Evolutionary conservation across 768 basidiomycete species (phyloP), one percentile per base, ranked within the genome.

Genomic region (Leccinellum luteum): DNA sequence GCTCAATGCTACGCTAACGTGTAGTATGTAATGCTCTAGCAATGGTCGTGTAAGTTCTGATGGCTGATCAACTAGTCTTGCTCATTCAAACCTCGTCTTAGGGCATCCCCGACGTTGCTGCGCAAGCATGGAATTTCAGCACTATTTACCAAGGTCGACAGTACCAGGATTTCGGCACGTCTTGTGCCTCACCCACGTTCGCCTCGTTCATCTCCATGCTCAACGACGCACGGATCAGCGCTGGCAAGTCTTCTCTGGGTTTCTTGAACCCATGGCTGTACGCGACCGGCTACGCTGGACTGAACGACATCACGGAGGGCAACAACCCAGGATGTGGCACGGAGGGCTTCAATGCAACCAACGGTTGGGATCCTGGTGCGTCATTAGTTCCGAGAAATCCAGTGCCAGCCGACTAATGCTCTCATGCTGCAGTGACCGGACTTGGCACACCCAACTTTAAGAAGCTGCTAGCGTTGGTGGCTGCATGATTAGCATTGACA

Each of bases 211-310:
- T 89, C 14, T 77, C 86, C 3, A 77, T 90, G 60, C 71, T 90
- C 45, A 88, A 89, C 52, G 85, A 89, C 55, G 84, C 79, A 4
- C 80, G 85, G 10, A 68, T 86, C 27, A 69, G 72, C 5, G 73
- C 72, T 0, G 73, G 75, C 0, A 71, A 75, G 52, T 62, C 71
- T 13, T 56, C 85, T 23, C 72, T 89, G 17, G 87, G 87, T 0
- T 87, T 87, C 71, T 72, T 89, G 58, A 88, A 88, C 67, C 86
- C 85, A 2, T 73, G 85, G 48, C 54, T 88, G 3, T 88, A 89
- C 65, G 52, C 63, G 14, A 58, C 41, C 19, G 75, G 74, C 0
- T 59, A 57, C 17, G 9, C 57, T 4, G 66, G 62, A 0, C 73
- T 87, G 54, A 86, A 84, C 55, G 87, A 89, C 61, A 81, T 88